phyloP scores from a whole-genome alignment of 2,329 filamentous ascomycete genomes.

The Penicillium sp. region DNA sequence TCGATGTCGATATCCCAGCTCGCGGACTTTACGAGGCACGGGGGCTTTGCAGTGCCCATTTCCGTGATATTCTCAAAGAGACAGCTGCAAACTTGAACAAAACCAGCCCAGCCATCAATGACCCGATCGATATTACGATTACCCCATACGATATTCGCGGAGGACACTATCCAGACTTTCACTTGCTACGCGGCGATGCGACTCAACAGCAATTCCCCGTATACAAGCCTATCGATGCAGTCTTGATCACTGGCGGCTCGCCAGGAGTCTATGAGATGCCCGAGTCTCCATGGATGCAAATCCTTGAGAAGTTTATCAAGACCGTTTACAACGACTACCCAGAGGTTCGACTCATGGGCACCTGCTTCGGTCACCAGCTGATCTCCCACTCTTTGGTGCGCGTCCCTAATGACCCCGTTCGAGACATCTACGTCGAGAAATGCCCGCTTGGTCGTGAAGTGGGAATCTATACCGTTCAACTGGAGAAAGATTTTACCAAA shows the following conservation, averaged over 20 bases:
- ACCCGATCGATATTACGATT: conserved; percentile 30
- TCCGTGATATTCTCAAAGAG: conserved; percentile 34
- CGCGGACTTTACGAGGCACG: conserved; percentile 34
- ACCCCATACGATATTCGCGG: conserved; percentile 36
- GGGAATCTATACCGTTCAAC: conserved; percentile 30
- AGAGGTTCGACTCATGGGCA: conserved; percentile 41
- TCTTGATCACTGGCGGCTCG: conserved; percentile 43
- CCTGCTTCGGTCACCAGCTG: conserved; percentile 45
- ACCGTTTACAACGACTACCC: conserved; percentile 36
- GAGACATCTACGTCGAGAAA: conserved; percentile 34
- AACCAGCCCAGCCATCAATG: conserved; percentile 17
- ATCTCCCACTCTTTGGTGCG: conserved; percentile 35
- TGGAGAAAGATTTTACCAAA: conserved; percentile 26
- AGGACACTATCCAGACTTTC: conserved; percentile 35
- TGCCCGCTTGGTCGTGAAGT: conserved; percentile 34
- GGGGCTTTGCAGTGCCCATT: conserved; percentile 36
- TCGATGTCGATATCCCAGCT: conserved; percentile 37
- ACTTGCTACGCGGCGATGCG: conserved; percentile 26
- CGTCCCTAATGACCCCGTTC: conserved; percentile 23
- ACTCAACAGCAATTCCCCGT: conserved; percentile 22
- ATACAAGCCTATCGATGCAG: conserved; percentile 33
- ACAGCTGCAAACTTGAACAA: conserved; percentile 33
- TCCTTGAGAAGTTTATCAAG: conserved; percentile 35
- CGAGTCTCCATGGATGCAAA: conserved; percentile 38
- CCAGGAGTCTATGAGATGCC: conserved; percentile 38